A percentile compares a stretch with the other conserved stretches of the same genome.
Evolutionary conservation across 441 rosid species (phyloP).

Genomic region (Daphne laureola): DNA sequence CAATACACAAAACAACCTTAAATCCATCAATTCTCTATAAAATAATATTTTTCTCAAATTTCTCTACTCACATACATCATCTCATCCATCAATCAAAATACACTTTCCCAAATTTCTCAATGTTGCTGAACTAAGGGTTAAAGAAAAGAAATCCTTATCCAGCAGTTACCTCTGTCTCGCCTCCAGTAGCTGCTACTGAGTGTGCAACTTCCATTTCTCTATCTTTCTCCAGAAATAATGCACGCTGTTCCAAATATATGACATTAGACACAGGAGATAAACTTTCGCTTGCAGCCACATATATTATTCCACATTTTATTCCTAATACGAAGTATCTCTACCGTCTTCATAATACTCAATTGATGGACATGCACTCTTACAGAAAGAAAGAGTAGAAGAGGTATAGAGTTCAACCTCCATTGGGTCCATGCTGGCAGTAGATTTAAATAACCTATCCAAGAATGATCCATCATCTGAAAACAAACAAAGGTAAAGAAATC

Average conservation of each 20-base stretch:
- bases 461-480: constrained; percentile 70
- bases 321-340: too few species aligned
- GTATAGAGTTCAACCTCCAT: constrained; percentile 36
- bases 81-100: too few species aligned
- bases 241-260: constrained; percentile 40
- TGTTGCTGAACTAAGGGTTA: too few species aligned
- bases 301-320: too few species aligned
- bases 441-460: constrained; percentile 65
- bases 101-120: too few species aligned
- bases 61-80: too few species aligned
- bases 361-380: neutral
- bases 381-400: neutral
- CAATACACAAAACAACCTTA: too few species aligned
- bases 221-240: constrained; percentile 66
- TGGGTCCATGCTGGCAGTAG: constrained; percentile 76
- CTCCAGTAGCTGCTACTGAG: constrained; percentile 74
- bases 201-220: constrained; percentile 82
- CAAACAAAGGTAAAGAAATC: constrained; percentile 10
- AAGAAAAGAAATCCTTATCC: neutral
- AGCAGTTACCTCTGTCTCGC: constrained; percentile 62
- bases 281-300: too few species aligned
- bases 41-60: too few species aligned
- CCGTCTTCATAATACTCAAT: too few species aligned
- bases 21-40: too few species aligned
- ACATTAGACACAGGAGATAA: neutral